phyloP scores from a whole-genome alignment of 2,329 filamentous ascomycete species.

The Aspergillus sp. region DNA sequence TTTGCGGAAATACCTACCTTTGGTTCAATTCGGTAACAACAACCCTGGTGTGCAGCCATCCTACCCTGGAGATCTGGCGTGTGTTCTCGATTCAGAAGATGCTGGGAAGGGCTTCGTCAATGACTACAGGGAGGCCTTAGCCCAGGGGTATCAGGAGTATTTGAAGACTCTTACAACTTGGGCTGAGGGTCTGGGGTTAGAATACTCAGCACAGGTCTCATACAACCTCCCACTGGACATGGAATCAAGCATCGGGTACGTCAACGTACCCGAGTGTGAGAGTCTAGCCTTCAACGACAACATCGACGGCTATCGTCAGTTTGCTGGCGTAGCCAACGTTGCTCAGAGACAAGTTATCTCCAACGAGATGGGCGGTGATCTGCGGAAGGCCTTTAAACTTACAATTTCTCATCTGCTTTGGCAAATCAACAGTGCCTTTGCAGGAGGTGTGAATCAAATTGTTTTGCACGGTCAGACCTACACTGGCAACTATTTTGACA shows the following conservation, averaged over 20 bases:
- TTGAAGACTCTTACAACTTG: conserved; percentile 23
- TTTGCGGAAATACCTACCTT: conserved; percentile 24
- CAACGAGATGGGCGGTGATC: conserved; percentile 29
- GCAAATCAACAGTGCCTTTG: conserved; percentile 33
- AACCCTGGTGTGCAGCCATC: conserved; percentile 5
- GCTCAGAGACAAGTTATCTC: conserved; percentile 33
- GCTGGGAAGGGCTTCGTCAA: conserved; percentile 5
- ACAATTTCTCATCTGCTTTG: conserved; percentile 26
- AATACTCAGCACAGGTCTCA: conserved; percentile 31
- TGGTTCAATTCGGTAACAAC: conserved; percentile 13
- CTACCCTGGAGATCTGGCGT: conserved; percentile 4
- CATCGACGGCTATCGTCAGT: conserved; percentile 37
- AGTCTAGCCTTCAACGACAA: conserved; percentile 26
- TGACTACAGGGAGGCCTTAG: conserved; percentile 5
- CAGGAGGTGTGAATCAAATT: conserved; percentile 38
- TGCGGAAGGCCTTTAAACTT: conserved; percentile 17
- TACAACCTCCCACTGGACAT: conserved; percentile 39
- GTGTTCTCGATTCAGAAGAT: conserved; percentile 5
- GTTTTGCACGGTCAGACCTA: conserved; percentile 43
- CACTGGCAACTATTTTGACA: conserved; percentile 37
- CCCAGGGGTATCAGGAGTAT: conserved; percentile 18
- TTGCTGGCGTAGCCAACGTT: conserved; percentile 33
- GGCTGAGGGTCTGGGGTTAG: conserved; percentile 23
- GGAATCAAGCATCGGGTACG: conserved; percentile 24
- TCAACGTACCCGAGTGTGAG: conserved; percentile 35